Evolutionary conservation across 495 filamentous ascomycete genomes (phyloP).

Genomic region (Mytilinidion resinicola): DNA sequence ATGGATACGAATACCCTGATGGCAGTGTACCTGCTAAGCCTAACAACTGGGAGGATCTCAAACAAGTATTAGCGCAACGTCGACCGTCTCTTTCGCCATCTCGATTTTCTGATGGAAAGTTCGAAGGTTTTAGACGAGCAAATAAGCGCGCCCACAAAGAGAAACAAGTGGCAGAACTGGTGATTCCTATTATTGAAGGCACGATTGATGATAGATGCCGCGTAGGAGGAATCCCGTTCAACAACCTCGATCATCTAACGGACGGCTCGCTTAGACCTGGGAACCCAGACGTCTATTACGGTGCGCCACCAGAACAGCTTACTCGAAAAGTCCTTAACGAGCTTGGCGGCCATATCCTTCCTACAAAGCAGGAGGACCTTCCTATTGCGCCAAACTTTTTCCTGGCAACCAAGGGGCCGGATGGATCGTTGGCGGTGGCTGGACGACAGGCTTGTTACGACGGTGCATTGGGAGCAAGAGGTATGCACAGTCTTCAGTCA

Average conservation of each 20-base stretch:
- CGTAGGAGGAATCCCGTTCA: conserved; percentile 30
- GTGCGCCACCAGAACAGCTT: conserved; percentile 26
- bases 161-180: no score
- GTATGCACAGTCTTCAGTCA: no score
- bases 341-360: conserved; percentile 33
- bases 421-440: no score
- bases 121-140: conserved; percentile 26
- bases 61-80: conserved; percentile 28
- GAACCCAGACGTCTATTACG: conserved; percentile 39
- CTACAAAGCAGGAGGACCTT: conserved; percentile 32
- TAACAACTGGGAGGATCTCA: conserved; percentile 23
- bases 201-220: conserved; percentile 14
- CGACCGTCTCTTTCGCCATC: conserved; percentile 40
- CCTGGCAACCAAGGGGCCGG: no score
- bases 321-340: conserved; percentile 25
- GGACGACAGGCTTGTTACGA: no score
- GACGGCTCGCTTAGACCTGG: conserved; percentile 30
- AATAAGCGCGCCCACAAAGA: no score
- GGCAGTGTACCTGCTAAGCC: conserved; percentile 14
- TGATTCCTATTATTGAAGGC: conserved; percentile 37
- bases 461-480: no score
- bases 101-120: conserved; percentile 30
- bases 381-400: no score
- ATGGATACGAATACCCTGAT: conserved; percentile 22
- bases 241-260: conserved; percentile 35